phyloP scores from a whole-genome alignment of 345 rosid genomes.

The Linum lewisii region DNA sequence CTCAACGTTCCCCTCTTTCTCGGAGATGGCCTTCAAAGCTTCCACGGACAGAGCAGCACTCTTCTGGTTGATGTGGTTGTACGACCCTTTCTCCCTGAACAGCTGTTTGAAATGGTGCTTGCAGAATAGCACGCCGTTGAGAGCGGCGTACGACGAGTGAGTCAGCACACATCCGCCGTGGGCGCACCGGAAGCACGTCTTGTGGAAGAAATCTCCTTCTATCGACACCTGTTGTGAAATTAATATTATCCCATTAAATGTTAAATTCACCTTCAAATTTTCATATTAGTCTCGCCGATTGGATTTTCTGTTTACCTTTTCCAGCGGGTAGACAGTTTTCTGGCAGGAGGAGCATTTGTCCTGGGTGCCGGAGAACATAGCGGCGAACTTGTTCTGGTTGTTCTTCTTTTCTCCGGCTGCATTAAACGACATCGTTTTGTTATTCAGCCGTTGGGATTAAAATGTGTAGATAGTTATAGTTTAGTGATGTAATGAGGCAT shows the following conservation, averaged over 20 bases:
- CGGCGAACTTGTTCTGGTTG: constrained; percentile 36
- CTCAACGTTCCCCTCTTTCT: constrained; percentile 15
- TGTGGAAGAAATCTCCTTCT: constrained; percentile 44
- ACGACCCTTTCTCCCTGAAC: constrained; percentile 47
- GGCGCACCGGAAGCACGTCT: constrained; percentile 46
- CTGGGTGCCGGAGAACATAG: constrained; percentile 37
- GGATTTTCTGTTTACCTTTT: constrained; percentile 24
- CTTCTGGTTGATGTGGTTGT: constrained; percentile 27
- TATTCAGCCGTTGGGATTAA: too few relatives aligned
- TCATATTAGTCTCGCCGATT: background rate
- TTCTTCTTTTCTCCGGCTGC: constrained; percentile 39
- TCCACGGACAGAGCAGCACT: background rate
- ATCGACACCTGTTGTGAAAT: constrained; percentile 30
- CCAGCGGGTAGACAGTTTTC: constrained; percentile 43
- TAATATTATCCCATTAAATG: too few relatives aligned
- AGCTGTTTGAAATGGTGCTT: constrained; percentile 45
- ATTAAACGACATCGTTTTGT: too few relatives aligned
- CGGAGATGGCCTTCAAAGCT: constrained; percentile 7
- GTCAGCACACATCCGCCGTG: constrained; percentile 43
- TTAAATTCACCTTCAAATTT: background rate
- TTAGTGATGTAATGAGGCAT: background rate
- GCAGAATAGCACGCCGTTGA: constrained; percentile 42
- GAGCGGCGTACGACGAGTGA: constrained; percentile 40
- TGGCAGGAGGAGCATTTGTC: constrained; percentile 37
- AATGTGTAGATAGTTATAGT: too few relatives aligned